Base-by-base conservation (phyloP, 2,329 filamentous ascomycete species). In the Orbilia javanica region DNA sequence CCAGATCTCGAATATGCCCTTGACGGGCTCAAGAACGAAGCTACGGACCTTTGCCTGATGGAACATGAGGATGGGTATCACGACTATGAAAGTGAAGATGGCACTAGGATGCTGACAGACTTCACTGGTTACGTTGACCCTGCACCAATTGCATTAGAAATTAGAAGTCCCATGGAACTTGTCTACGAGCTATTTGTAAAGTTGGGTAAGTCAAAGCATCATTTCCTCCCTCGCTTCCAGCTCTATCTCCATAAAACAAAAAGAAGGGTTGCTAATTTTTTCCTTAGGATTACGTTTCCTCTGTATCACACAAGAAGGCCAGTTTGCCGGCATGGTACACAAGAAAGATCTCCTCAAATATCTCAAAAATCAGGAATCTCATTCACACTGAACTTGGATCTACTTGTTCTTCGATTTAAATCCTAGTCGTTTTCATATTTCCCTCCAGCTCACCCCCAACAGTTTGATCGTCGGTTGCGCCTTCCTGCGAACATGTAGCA, bases 261-360 rank as follows among this genome's bases (percentile, higher is more conserved):
- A 39, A 39, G 11, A 20, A 5, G 5, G 42, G 18, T 8, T 71
- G 46, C 74, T 78, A 48, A 78, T 39, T 7, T 15, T 1, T 15
- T 18, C 11, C 27, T 10, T 68, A 78, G 96, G 96, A 0, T 85
- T 99, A 80, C 88, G 96, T 79, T 98, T 97, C 84, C 91, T 99
- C 62, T 98, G 96, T 83, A 94, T 97, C 3, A 86, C 96, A 27
- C 89, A 89, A 69, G 90, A 97, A 80, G 96, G 96, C 25, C 90
- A 89, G 79, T 99, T 93, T 84, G 92, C 92, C 1, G 96, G 96
- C 79, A 89, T 99, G 87, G 93, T 97, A 84, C 96, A 99, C 84
- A 98, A 98, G 86, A 99, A 99, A 86, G 91, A 90, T 3, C 98
- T 99, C 86, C 95, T 97, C 76, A 94, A 93, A 84, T 97, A 97